A percentile compares a stretch with the other conserved stretches of the same genome.
Conservation (phyloP, 345 rosid genomes). For the Citropsis articulata region DNA sequence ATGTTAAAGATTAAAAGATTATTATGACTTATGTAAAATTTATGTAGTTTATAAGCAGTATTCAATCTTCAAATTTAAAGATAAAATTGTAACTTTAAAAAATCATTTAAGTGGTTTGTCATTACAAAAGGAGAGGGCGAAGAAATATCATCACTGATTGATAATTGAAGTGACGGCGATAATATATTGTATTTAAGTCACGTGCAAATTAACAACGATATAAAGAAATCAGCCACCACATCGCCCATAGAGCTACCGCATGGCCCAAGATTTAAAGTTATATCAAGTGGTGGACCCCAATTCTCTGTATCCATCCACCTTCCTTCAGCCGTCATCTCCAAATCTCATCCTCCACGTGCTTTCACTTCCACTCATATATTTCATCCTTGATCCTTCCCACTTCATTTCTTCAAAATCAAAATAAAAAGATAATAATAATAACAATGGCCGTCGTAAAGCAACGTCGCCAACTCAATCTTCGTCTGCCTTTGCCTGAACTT, state of each 20-base stretch:
- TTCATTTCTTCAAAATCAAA: not conserved
- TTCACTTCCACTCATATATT: constrained; percentile 12
- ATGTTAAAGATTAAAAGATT: no score
- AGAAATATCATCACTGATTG: no score
- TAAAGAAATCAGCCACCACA: not conserved
- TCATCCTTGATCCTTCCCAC: not conserved
- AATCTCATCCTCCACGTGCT: constrained; percentile 15
- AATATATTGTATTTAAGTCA: constrained; percentile 5
- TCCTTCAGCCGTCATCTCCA: constrained; percentile 1
- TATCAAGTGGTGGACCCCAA: not conserved
- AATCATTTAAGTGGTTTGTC: no score
- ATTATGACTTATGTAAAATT: no score
- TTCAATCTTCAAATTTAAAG: no score
- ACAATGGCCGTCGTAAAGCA: constrained; percentile 74
- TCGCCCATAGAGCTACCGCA: not conserved
- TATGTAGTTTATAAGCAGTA: no score
- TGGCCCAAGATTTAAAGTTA: not conserved
- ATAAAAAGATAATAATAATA: not conserved
- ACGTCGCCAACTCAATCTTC: constrained; percentile 83
- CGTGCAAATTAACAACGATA: not conserved
- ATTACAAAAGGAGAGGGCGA: no score
- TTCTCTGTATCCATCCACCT: constrained; percentile 18
- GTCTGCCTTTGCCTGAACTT: constrained; percentile 56
- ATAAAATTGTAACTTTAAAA: no score
- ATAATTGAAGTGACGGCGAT: not conserved